Percentiles rank a stretch among this genome's conserved stretches.
Evolutionary conservation across 345 rosid genomes (phyloP).

Genomic region (Triadica sebifera): DNA sequence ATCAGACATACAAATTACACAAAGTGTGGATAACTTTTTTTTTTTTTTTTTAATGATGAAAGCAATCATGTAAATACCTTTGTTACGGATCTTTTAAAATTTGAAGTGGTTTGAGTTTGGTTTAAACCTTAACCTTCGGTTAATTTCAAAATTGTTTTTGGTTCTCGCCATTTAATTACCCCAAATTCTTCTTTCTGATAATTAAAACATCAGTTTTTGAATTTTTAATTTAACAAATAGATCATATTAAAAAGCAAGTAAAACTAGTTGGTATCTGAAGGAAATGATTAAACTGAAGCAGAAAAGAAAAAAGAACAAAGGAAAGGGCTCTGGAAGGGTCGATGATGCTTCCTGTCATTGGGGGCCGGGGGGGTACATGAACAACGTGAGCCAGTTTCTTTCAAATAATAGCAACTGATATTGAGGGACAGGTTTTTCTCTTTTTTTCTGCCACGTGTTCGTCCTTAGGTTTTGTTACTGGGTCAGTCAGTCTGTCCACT

Average conservation of each 20-base stretch:
- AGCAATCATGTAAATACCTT: slow-evolving; percentile 7
- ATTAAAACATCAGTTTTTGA: not conserved
- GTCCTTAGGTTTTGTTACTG: not conserved
- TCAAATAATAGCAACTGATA: not conserved
- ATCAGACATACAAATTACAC: not conserved
- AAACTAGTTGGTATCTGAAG: not conserved
- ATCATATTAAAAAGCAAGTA: not conserved
- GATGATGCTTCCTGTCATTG: not conserved
- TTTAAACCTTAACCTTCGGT: not conserved
- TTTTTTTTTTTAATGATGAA: no score
- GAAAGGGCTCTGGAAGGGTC: not conserved
- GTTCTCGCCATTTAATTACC: not conserved
- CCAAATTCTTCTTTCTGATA: no score
- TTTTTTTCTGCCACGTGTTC: not conserved
- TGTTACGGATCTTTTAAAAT: slow-evolving; percentile 5
- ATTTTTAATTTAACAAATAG: not conserved
- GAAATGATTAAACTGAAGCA: slow-evolving; percentile 3
- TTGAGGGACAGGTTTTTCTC: not conserved
- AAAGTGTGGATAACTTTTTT: not conserved
- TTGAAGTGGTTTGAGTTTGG: slow-evolving; percentile 11
- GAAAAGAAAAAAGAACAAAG: not conserved
- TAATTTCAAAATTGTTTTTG: not conserved
- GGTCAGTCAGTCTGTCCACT: not conserved
- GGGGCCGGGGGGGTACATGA: no score
- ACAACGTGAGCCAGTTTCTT: not conserved